Evolutionary conservation across 768 basidiomycete species (phyloP).

Genomic region (Mycena vitilis): DNA sequence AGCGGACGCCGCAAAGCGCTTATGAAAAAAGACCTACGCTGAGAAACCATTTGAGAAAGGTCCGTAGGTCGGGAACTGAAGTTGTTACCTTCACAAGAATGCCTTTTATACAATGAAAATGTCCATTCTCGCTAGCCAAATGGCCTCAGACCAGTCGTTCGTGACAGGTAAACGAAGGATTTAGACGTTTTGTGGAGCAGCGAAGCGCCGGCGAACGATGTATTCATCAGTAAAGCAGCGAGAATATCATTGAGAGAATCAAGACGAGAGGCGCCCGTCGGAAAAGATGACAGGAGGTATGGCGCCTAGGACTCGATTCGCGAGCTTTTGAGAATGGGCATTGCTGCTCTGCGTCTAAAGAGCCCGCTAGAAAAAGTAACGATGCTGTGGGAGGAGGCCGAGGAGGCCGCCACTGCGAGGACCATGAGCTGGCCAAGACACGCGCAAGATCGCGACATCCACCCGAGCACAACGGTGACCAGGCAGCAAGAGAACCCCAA

Average conservation of each 20-base stretch:
- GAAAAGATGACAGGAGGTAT: not conserved
- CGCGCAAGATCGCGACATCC: too few relatives aligned
- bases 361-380: too few relatives aligned
- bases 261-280: not conserved
- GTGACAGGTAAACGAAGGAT: not conserved
- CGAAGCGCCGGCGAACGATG: not conserved
- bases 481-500: too few relatives aligned
- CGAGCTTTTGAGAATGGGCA: too few relatives aligned
- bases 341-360: too few relatives aligned
- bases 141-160: not conserved
- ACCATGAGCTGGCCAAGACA: too few relatives aligned
- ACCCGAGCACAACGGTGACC: too few relatives aligned
- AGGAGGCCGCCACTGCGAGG: too few relatives aligned
- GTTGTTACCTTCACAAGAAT: not conserved
- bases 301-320: not conserved
- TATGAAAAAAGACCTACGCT: constrained; percentile 18
- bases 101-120: constrained; percentile 9
- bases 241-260: not conserved
- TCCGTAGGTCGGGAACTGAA: constrained; percentile 1
- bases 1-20: not conserved
- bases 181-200: not conserved
- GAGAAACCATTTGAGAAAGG: constrained; percentile 17
- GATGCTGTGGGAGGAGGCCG: too few relatives aligned
- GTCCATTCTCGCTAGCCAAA: not conserved
- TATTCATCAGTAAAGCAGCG: not conserved